phyloP scores from a whole-genome alignment of 768 basidiomycete species.

The Collybia sp. region DNA sequence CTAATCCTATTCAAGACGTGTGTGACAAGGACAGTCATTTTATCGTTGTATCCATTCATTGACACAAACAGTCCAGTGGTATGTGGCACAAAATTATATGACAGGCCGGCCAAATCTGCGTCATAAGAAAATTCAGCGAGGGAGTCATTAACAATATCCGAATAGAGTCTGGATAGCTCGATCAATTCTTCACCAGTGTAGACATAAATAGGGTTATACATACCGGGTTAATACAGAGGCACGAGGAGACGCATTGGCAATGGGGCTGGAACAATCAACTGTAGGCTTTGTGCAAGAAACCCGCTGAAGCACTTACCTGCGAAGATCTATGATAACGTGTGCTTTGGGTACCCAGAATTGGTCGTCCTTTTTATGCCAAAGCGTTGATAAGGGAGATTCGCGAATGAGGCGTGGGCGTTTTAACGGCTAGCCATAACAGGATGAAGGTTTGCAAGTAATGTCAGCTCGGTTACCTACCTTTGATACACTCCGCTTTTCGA shows the following conservation, averaged over 20 bases:
- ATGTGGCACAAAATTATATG: constrained; percentile 61
- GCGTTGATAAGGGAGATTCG: constrained; percentile 61
- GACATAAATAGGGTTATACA: constrained; percentile 8
- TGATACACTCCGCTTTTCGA: constrained; percentile 66
- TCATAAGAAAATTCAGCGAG: constrained; percentile 90
- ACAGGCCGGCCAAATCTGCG: constrained; percentile 86
- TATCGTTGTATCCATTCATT: constrained; percentile 89
- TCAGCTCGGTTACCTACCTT: constrained; percentile 39
- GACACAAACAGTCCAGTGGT: constrained; percentile 63
- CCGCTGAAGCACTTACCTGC: constrained; percentile 44
- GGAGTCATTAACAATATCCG: constrained; percentile 83
- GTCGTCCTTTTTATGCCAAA: constrained; percentile 99
- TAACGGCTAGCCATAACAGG: constrained; percentile 46
- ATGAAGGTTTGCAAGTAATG: constrained; percentile 3
- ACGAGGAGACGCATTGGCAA: constrained; percentile 59
- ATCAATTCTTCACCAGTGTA: no score
- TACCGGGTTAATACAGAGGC: constrained; percentile 72
- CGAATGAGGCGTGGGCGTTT: constrained; percentile 73
- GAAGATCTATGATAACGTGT: constrained; percentile 66
- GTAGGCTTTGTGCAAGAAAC: no score
- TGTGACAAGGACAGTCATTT: constrained; percentile 68
- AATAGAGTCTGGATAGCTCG: constrained; percentile 51
- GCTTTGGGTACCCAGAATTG: constrained; percentile 94
- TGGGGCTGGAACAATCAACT: constrained; percentile 33
- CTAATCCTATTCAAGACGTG: constrained; percentile 69